Conservation (phyloP, 257 asterid species). For the Fraxinus quadrangulata region DNA sequence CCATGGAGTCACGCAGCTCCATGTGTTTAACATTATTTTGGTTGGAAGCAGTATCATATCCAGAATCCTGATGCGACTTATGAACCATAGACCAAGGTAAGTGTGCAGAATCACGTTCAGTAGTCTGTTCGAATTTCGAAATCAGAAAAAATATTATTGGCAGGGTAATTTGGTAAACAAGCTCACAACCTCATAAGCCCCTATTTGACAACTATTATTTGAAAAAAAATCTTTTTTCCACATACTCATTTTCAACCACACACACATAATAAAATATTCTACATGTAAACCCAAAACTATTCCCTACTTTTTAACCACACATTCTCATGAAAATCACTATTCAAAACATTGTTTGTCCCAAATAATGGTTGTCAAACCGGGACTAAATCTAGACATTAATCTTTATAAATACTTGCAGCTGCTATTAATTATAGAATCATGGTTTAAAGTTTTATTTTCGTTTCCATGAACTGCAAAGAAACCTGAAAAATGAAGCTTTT, state of each 20-base stretch:
- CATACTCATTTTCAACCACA: no score
- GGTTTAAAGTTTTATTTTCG: background rate
- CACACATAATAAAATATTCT: no score
- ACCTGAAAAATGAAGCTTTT: background rate
- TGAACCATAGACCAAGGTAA: slow-evolving; percentile 52
- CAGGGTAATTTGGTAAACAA: background rate
- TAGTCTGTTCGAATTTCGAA: slow-evolving; percentile 48
- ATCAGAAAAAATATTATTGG: background rate
- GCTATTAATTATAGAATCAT: background rate
- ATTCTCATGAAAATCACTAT: no score
- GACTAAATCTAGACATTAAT: background rate
- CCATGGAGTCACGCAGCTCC: slow-evolving; percentile 40
- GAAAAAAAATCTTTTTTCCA: no score
- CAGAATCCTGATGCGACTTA: slow-evolving; percentile 33
- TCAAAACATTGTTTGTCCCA: no score
- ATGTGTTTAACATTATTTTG: slow-evolving; percentile 34
- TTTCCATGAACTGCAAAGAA: background rate
- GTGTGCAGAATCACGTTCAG: slow-evolving; percentile 43
- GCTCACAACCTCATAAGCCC: background rate
- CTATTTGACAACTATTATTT: no score
- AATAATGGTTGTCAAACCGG: no score
- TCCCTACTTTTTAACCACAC: no score
- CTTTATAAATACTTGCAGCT: slow-evolving; percentile 15
- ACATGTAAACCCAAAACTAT: no score
- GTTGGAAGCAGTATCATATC: background rate